Conservation (phyloP, 164 flowering plant species). For the Magnolia changhungtana region DNA sequence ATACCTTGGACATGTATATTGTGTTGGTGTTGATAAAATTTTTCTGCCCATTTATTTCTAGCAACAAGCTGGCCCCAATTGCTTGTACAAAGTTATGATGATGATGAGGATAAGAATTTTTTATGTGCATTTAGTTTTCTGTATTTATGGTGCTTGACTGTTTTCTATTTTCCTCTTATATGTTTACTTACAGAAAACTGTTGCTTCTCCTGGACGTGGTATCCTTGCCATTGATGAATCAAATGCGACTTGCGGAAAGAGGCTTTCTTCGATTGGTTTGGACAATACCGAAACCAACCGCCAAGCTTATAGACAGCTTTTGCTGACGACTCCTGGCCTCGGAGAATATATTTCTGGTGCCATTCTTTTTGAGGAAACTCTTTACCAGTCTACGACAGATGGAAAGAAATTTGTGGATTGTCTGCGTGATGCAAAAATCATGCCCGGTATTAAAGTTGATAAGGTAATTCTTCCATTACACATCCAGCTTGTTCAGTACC, state of each 20-base stretch:
- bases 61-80: not conserved
- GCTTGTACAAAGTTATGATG: not conserved
- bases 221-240: constrained; percentile 90
- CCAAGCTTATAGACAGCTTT: constrained; percentile 75
- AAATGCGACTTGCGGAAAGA: constrained; percentile 81
- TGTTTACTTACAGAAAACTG: constrained; percentile 46
- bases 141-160: constrained; percentile 5
- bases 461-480: constrained; percentile 39
- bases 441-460: constrained; percentile 92
- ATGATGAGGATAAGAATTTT: not conserved
- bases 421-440: constrained; percentile 58
- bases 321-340: constrained; percentile 77
- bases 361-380: constrained; percentile 87
- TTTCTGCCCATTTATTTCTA: too few species aligned
- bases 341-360: constrained; percentile 88
- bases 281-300: constrained; percentile 79
- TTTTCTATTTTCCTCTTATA: constrained; percentile 1
- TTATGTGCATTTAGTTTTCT: not conserved
- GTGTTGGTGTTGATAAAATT: too few species aligned
- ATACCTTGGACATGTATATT: too few species aligned
- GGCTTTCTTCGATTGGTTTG: constrained; percentile 73
- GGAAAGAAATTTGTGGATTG: constrained; percentile 83
- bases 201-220: constrained; percentile 84
- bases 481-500: not conserved
- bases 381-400: constrained; percentile 80